Base-by-base conservation (phyloP, 257 asterid species). In the Capsicum rhomboideum region DNA sequence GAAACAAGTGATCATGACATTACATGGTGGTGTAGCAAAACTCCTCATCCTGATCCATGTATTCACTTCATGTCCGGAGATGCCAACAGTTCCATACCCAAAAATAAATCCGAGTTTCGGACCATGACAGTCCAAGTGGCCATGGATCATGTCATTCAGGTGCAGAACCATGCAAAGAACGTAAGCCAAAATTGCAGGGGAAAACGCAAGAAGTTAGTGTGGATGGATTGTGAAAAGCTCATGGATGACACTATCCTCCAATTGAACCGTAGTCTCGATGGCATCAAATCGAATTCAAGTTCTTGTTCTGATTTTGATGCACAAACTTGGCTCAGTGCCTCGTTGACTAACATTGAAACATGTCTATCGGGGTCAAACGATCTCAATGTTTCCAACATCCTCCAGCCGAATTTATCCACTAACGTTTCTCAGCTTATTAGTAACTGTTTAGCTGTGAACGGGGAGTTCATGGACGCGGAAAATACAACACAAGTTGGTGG, bases 301-400 rank as follows among this genome's bases (percentile, higher is more conserved):
- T 46, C 58, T 5, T 52, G 11, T 59, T 29, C 87, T 4, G 88
- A 78, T 28, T 82, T 78, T 42, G 95, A 94, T 84, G 87, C 88
- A 2, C 98, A 93, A 56, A 94, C 97, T 40, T 94, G 98, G 98
- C 96, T 94, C n/a, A 92, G 97, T 84, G 83, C 97, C 0, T 93
- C 98, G 3, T 81, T 91, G 40, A 93, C 98, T 0, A 88, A 88
- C 86, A 71, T 94, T 34, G 91, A 93, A 10, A 91, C 88, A 13
- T 94, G 96, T 83, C 72, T 84, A 11, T 84, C 90, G 16, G 94
- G 97, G 14, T 91, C 97, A 2, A 80, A 20, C 9, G 91, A 89
- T 6, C 87, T 89, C 29, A 90, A 92, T 64, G 86, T 90, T 52
- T 79, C 94, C 1, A 28, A 82, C 5, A 89, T 95, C 87, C 85